These are phyloP conservation scores for Pichia manshurica DNA, from an alignment of 805 yeast genomes.

Conservation along the genomic window DNA sequence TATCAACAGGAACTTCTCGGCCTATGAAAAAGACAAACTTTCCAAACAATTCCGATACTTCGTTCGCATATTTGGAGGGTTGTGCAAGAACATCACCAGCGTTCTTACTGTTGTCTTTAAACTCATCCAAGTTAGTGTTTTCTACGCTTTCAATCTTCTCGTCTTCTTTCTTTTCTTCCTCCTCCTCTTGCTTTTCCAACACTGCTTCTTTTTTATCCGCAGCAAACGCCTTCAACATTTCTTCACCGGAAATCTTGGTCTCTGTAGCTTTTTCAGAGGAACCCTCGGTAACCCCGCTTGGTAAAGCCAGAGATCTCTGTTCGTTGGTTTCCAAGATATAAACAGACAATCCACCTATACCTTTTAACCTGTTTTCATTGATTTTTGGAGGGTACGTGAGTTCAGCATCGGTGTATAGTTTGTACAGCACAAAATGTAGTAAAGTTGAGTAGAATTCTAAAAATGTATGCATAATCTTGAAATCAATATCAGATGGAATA, in stretches of 20 bases:
- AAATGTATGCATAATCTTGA: conserved; percentile 94
- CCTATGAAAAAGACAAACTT: conserved; percentile 81
- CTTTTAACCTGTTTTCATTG: conserved; percentile 64
- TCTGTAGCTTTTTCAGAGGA: conserved; percentile 28
- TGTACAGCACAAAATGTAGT: conserved; percentile 79
- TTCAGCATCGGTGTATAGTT: conserved; percentile 78
- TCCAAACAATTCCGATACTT: conserved; percentile 61
- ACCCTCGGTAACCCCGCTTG: conserved; percentile 21
- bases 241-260: conserved; percentile 35
- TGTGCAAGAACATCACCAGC: conserved; percentile 68
- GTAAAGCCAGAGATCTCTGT: conserved; percentile 33
- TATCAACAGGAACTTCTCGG: conserved; percentile 91
- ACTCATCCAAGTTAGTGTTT: conserved; percentile 59
- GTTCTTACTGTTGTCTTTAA: conserved; percentile 56
- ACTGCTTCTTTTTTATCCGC: conserved; percentile 38
- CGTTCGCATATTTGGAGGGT: conserved; percentile 55
- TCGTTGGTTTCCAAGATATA: conserved; percentile 63
- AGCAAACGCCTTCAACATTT: conserved; percentile 45
- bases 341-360: conserved; percentile 84
- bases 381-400: conserved; percentile 89
- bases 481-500: conserved; percentile 90
- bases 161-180: conserved; percentile 33
- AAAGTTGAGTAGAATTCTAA: conserved; percentile 92
- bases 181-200: conserved; percentile 24
- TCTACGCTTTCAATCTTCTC: conserved; percentile 37